These are phyloP conservation scores for Melastoma malabathricum DNA, from an alignment of 345 rosid genomes.

Conservation along the genomic window DNA sequence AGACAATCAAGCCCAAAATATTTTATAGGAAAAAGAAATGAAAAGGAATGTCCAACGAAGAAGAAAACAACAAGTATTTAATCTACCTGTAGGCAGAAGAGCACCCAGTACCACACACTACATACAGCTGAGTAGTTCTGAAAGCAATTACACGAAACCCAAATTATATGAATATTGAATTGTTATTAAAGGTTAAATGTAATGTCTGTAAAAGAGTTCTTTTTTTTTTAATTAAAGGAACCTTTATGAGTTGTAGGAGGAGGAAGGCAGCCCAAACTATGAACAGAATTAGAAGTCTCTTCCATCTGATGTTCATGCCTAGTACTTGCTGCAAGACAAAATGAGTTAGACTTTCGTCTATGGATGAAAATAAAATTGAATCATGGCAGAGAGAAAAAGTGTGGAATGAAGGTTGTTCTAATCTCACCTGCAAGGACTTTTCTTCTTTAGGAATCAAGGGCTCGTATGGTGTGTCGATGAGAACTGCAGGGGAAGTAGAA, in stretches of 20 bases:
- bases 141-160: slow-evolving; percentile 3
- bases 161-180: neutral
- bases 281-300: slow-evolving; percentile 32
- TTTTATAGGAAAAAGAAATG: neutral
- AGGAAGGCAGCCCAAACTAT: slow-evolving; percentile 62
- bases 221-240: neutral
- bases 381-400: neutral
- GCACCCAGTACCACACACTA: slow-evolving; percentile 61
- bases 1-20: neutral
- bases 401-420: neutral
- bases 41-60: neutral
- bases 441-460: slow-evolving; percentile 61
- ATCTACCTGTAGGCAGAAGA: slow-evolving; percentile 70
- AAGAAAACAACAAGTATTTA: neutral
- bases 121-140: slow-evolving; percentile 70
- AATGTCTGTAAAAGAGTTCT: slow-evolving; percentile 1
- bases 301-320: slow-evolving; percentile 61
- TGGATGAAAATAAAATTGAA: neutral
- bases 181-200: neutral
- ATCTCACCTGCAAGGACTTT: slow-evolving; percentile 42
- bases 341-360: neutral
- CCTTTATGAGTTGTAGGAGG: slow-evolving; percentile 63
- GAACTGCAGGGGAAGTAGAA: slow-evolving; percentile 29
- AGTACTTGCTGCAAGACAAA: slow-evolving; percentile 38
- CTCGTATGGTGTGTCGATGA: slow-evolving; percentile 62